Evolutionary conservation across 306 rosid genomes (phyloP).

Genomic region (Gastrolobium bilobum): DNA sequence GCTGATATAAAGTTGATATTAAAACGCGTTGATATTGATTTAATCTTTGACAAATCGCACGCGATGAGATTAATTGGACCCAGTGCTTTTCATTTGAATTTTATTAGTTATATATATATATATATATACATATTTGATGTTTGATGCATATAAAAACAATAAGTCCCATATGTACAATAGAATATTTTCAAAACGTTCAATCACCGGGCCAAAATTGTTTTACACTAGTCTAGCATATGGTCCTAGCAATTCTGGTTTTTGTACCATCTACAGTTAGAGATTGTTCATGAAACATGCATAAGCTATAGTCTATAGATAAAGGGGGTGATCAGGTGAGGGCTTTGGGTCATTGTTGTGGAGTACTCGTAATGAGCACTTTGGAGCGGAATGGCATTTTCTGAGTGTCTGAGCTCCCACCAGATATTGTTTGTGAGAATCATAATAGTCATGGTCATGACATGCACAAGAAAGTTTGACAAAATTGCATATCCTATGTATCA

Average conservation of each 20-base stretch:
- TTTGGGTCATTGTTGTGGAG: constrained; percentile 44
- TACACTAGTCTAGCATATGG: constrained; percentile 36
- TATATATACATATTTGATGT: neutral
- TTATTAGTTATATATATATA: constrained; percentile 2
- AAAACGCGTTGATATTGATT: constrained; percentile 67
- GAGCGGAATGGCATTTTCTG: constrained; percentile 52
- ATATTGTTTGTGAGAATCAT: constrained; percentile 56
- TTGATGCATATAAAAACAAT: constrained; percentile 14
- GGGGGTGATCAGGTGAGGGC: constrained; percentile 31
- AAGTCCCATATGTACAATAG: constrained; percentile 39
- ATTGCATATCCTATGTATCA: constrained; percentile 49
- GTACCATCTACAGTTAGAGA: constrained; percentile 45
- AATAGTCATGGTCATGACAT: constrained; percentile 56
- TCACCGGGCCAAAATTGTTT: constrained; percentile 39
- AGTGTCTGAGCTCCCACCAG: constrained; percentile 55
- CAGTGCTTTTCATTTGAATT: constrained; percentile 53
- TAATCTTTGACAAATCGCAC: constrained; percentile 72
- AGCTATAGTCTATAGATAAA: constrained; percentile 35
- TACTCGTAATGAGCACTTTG: constrained; percentile 51
- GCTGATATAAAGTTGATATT: constrained; percentile 44
- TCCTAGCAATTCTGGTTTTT: constrained; percentile 45
- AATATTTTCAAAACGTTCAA: constrained; percentile 49
- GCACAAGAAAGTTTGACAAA: constrained; percentile 52
- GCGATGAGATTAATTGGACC: constrained; percentile 54
- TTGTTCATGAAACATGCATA: constrained; percentile 42